Evolutionary conservation across 2,329 filamentous ascomycete species (phyloP), one percentile per base, ranked within the genome.

Genomic region (Alternaria atra): DNA sequence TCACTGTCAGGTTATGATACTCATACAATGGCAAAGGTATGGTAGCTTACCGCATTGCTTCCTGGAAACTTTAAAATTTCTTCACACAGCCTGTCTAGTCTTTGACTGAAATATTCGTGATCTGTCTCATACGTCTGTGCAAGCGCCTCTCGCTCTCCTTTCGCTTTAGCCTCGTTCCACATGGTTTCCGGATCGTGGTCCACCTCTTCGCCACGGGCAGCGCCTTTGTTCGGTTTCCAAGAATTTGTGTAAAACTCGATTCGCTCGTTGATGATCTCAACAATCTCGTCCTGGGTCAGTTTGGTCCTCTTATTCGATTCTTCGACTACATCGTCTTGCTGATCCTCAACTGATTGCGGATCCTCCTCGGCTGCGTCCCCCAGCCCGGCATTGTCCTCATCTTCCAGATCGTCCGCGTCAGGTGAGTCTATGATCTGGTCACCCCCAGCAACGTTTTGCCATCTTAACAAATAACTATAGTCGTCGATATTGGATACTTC

Each of bases 31-130:
- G 6, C 2, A 6, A 35, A 12, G 12, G 46, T 5, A 23, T 46
- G n/a, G 13, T 35, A n/a, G n/a, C 58, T 52, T 52, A 57, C 58
- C 23, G 80, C 79, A 7, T 80, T 85, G 10, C 35, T 78, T 74
- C 86, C 89, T 92, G 30, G 81, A 9, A 34, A 54, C 10, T 54
- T 56, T 0, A 52, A 12, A 2, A 76, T 72, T 27, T 70, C 62
- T 0, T 69, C 61, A 29, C 69, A 67, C 0, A 73, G 15, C 9
- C 1, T 54, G 23, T 75, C 64, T 3, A 76, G 57, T 29, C 67
- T 52, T 0, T 68, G 37, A 2, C 59, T 47, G 25, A 63, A 73
- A 25, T 70, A 68, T 7, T 51, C 17, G 4, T 69, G 46, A 1
- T 74, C 60, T 6, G 12, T 30, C 20, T 62, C 62, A 23, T 72